Evolutionary conservation across 768 basidiomycete genomes (phyloP), one percentile per base, ranked within the genome.

Genomic region (Suillus americanus): DNA sequence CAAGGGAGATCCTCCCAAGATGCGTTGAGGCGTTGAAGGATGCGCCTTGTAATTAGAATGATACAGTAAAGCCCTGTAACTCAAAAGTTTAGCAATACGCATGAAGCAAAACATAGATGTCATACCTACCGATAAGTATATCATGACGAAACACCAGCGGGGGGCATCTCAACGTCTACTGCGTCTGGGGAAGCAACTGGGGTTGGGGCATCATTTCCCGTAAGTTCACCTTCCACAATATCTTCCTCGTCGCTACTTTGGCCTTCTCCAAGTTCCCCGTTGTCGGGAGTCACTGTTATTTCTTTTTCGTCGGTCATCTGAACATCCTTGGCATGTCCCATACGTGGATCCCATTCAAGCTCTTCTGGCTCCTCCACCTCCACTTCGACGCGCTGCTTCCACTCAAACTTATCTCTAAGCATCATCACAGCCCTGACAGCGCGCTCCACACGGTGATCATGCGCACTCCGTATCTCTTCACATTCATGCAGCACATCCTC

Each of bases 331-430:
- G n/a, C 63, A 18, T 68, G 53, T 20, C 72, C 78, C 13, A 79
- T 37, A 48, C 85, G 79, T 5, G 88, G 87, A 68, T 89, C 88
- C 88, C 88, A 90, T 23, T 85, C 86, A 43, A 90, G 76, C 66
- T 92, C 91, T 68, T 92, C 90, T 3, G 89, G 90, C 73, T 92
- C 91, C 67, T 90, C 91, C 16, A 86, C 85, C 70, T 89, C 88
- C 14, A 92, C 91, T 65, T 86, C 87, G 25, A 94, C 89, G n/a
- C 92, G 81, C 68, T 87, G 85, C 73, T 88, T 88, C 89, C 91
- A 92, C 55, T 94, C 91, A 72, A 89, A 94, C 74, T 86, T 89
- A 63, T 94, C 92, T 64, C 84, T 79, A 9, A 94, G 78, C 84
- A 94, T 88, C 45, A 81, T 81, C 12, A 95, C 92, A 0, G 93